These are phyloP conservation scores for Barnettozyma sp. DNA, from an alignment of 805 yeast genomes.

Conservation along the genomic window DNA sequence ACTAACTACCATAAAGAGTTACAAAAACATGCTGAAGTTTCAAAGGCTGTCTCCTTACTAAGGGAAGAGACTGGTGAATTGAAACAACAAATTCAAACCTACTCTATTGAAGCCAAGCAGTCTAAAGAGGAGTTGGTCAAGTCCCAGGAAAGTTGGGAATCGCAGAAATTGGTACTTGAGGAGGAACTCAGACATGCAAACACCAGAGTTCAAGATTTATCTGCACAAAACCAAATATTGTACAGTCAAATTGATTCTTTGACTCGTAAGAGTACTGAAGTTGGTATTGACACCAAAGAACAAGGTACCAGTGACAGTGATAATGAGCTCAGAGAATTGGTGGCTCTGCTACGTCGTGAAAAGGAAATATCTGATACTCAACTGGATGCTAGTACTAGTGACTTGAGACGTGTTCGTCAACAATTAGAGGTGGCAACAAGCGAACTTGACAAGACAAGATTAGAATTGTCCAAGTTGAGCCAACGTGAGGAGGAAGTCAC, in stretches of 20 bases:
- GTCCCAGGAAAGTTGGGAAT: conserved; percentile 39
- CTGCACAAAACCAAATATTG: conserved; percentile 61
- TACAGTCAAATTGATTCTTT: conserved; percentile 57
- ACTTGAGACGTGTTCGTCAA: conserved; percentile 45
- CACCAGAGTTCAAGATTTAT: conserved; percentile 45
- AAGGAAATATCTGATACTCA: conserved; percentile 64
- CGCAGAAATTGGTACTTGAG: conserved; percentile 36
- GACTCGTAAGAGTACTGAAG: conserved; percentile 14
- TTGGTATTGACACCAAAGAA: conserved; percentile 4
- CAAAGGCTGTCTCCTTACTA: conserved; percentile 34
- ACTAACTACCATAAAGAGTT: conserved; percentile 49
- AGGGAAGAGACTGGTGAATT: conserved; percentile 32
- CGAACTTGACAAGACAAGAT: conserved; percentile 46
- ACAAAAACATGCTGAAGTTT: conserved; percentile 45
- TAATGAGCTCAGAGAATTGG: conserved; percentile 42
- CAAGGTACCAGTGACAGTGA: conserved; percentile 15
- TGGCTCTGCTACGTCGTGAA: conserved; percentile 62
- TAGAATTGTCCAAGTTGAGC: conserved; percentile 37
- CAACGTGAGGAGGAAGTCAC: conserved; percentile 27
- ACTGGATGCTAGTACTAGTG: conserved; percentile 45
- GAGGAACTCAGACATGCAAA: conserved; percentile 41
- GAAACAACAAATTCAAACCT: conserved; percentile 23
- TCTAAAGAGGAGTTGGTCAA: conserved; percentile 28
- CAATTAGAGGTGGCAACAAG: conserved; percentile 39
- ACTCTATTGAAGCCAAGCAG: conserved; percentile 25